Conservation (phyloP, 345 rosid genomes). For the Eucalyptus pauciflora region DNA sequence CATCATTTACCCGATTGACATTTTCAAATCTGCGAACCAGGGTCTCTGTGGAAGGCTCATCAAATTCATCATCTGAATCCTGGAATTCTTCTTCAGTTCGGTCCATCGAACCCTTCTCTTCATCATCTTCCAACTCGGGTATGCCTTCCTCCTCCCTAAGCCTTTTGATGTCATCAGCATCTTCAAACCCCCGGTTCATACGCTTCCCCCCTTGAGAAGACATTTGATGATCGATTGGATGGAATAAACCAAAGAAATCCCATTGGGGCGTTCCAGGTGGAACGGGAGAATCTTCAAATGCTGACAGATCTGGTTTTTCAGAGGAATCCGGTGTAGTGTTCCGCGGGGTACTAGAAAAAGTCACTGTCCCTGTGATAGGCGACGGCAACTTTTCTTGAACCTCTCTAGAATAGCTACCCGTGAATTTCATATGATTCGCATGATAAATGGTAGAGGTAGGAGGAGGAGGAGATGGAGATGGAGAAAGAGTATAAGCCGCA, state of each 20-base stretch:
- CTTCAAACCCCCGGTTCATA: conserved; percentile 19
- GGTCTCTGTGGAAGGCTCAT: conserved; percentile 63
- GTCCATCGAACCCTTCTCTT: conserved; percentile 38
- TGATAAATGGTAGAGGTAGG: conserved; percentile 44
- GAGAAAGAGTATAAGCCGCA: conserved; percentile 39
- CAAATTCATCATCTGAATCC: conserved; percentile 80
- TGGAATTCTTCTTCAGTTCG: conserved; percentile 45
- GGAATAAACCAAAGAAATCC: conserved; percentile 80
- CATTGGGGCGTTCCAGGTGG: conserved; percentile 59
- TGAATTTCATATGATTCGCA: conserved; percentile 65
- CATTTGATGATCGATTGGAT: conserved; percentile 53
- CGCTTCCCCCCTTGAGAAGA: conserved; percentile 44
- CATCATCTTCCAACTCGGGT: conserved; percentile 66
- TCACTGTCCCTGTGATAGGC: conserved; percentile 38
- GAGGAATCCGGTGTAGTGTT: conserved; percentile 24
- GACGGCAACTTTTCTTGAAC: conserved; percentile 66
- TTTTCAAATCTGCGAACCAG: conserved; percentile 82
- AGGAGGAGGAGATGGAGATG: conserved; percentile 51
- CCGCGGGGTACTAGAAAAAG: conserved; percentile 43
- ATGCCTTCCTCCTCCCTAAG: conserved; percentile 58
- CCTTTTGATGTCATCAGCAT: conserved; percentile 40
- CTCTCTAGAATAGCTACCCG: conserved; percentile 40
- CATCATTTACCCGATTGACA: conserved; percentile 50
- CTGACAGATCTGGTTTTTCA: conserved; percentile 31
- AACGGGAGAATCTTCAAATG: conserved; percentile 32